A percentile compares a stretch with the other conserved stretches of the same genome.
phyloP scores from a whole-genome alignment of 2,329 filamentous ascomycete species.

The Xenosphaeropsis pyriputrescens region DNA sequence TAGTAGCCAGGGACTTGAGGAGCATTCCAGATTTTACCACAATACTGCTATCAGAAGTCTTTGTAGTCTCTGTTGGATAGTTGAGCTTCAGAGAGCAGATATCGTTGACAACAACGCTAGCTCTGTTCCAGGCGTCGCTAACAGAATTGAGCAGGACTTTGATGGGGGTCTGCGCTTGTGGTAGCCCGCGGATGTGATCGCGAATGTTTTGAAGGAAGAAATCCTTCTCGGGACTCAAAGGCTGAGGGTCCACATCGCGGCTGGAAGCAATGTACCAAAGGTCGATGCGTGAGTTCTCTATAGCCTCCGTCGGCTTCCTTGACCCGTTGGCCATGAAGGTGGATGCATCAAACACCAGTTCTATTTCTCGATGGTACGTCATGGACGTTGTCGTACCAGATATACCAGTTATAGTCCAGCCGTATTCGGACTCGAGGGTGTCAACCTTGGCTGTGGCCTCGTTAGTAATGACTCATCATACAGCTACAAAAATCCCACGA shows the following conservation, averaged over 20 bases:
- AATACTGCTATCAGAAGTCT: constrained; percentile 50
- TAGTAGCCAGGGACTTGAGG: constrained; percentile 49
- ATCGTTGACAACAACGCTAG: constrained; percentile 40
- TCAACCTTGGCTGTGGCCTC: constrained; percentile 43
- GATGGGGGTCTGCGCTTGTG: constrained; percentile 40
- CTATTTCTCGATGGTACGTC: constrained; percentile 57
- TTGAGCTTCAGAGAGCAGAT: constrained; percentile 45
- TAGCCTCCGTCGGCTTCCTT: constrained; percentile 10
- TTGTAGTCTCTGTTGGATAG: constrained; percentile 49
- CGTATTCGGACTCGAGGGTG: constrained; percentile 47
- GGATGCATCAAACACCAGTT: constrained; percentile 55
- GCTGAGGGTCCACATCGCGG: constrained; percentile 34
- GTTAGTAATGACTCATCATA: constrained; percentile 19
- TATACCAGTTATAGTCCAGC: constrained; percentile 59
- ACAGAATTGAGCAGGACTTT: constrained; percentile 43
- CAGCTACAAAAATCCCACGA: neutral
- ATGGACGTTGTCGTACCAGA: constrained; percentile 51
- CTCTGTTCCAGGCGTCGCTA: constrained; percentile 50
- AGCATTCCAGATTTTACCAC: constrained; percentile 46
- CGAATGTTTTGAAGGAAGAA: constrained; percentile 65
- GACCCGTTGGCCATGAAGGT: constrained; percentile 32
- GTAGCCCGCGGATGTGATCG: constrained; percentile 47
- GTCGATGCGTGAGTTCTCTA: constrained; percentile 41
- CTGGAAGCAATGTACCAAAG: constrained; percentile 54
- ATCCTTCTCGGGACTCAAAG: constrained; percentile 49